These are phyloP conservation scores for Pseudomicrostroma phylloplanum DNA, from an alignment of 1,284 basidiomycete genomes.

Conservation along the genomic window DNA sequence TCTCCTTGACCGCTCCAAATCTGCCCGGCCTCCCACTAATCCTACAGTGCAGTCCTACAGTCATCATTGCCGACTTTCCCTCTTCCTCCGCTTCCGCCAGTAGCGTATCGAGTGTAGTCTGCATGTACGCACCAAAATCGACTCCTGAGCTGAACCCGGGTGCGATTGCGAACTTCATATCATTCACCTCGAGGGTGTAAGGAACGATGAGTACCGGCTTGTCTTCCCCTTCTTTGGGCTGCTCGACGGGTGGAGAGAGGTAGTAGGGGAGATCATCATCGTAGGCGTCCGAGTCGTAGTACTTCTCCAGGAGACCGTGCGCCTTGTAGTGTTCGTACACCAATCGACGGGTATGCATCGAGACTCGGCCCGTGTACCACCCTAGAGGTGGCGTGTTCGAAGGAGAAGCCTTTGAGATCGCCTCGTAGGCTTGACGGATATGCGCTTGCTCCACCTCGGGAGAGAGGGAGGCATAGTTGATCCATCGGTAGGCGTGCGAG, in stretches of 20 bases:
- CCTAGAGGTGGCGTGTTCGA: conserved; percentile 42
- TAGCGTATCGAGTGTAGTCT: conserved; percentile 52
- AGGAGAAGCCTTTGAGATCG: conserved; percentile 41
- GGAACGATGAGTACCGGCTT: conserved; percentile 50
- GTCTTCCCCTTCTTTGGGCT: conserved; percentile 22
- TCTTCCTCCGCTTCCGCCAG: conserved; percentile 44
- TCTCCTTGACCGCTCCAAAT: conserved; percentile 50
- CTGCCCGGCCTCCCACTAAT: conserved; percentile 53
- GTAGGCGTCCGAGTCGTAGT: conserved; percentile 47
- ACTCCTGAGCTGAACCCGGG: conserved; percentile 51
- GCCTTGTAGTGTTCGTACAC: conserved; percentile 46
- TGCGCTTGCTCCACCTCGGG: conserved; percentile 47
- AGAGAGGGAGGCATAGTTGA: conserved; percentile 45
- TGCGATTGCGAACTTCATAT: conserved; percentile 51
- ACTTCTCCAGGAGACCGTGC: conserved; percentile 28
- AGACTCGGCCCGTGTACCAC: conserved; percentile 52
- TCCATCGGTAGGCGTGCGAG: conserved; percentile 51
- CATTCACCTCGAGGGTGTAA: conserved; percentile 52
- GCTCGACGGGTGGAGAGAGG: conserved; percentile 41
- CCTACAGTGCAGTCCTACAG: conserved; percentile 52
- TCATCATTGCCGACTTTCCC: conserved; percentile 52
- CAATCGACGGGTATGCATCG: conserved; percentile 41
- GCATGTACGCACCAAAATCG: conserved; percentile 51
- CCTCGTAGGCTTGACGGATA: conserved; percentile 46
- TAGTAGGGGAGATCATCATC: conserved; percentile 54